These are phyloP conservation scores for Sechiopsis laciniata DNA, from an alignment of 306 rosid species.

Conservation along the genomic window DNA sequence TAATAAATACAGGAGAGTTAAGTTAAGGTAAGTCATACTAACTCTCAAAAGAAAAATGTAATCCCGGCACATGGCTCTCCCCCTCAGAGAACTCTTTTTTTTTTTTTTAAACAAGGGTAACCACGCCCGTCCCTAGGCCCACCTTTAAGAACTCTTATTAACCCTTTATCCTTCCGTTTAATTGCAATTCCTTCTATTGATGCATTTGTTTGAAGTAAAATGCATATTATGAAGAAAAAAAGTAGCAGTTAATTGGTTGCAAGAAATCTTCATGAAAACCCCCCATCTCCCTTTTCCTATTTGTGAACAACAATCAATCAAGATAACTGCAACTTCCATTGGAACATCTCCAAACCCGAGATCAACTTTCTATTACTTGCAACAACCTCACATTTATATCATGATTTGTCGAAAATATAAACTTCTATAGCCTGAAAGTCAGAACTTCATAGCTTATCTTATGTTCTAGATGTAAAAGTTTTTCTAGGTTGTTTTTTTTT, in stretches of 20 bases:
- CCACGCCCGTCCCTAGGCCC: too few relatives aligned
- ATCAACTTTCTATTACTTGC: background rate
- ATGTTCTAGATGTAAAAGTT: background rate
- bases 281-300: background rate
- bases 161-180: background rate
- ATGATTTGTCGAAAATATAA: background rate
- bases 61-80: background rate
- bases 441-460: background rate
- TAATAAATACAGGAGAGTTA: background rate
- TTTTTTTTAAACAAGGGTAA: too few relatives aligned
- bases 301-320: background rate
- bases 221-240: background rate
- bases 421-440: background rate
- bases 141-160: background rate
- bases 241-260: background rate
- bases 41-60: background rate
- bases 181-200: background rate
- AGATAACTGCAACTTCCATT: background rate
- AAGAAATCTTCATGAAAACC: background rate
- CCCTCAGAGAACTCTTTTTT: too few relatives aligned
- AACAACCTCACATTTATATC: background rate
- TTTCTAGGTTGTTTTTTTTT: background rate
- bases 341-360: background rate
- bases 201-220: constrained; percentile 2
- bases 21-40: background rate